Evolutionary conservation across 164 flowering plant species (phyloP), one percentile per base, ranked within the genome.

Genomic region (Vitis riparia): DNA sequence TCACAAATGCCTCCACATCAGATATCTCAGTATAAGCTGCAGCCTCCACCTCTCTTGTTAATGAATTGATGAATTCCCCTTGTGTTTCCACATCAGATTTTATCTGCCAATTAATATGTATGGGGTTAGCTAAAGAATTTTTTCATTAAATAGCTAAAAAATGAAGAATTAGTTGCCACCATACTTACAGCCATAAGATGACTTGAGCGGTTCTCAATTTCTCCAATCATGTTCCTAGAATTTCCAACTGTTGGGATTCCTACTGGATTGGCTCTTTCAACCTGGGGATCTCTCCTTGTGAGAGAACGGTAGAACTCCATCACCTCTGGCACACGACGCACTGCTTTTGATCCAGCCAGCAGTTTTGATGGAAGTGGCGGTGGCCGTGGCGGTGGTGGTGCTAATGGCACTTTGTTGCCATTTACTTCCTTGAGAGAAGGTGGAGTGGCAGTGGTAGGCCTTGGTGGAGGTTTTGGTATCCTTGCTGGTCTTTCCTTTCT

Each of bases 211-310:
- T 91, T 88, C 76, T 90, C 97, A 19, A 91, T 91, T 69, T 92
- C 97, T 61, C 94, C 94, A 47, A 92, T 92, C 97, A 90, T 92
- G 77, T 88, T 85, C 68, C 74, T 74, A 7, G 84, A 72, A 65
- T 81, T 79, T 15, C 75, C 71, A 15, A 68, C 69, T 8, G 51
- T 66, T 1, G 72, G 74, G 55, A 30, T 51, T 37, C 83, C 86
- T 19, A 67, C 12, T 0, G 68, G 29, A 67, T 77, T 79, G 37
- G 68, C 61, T 79, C 30, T 84, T 56, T 82, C 89, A 17, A 55
- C 59, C 29, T 70, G 76, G 15, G 81, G 64, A 37, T 85, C 86
- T 64, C 76, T 84, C 71, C 83, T 85, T 11, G 87, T 88, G 3
- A 89, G 88, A 0, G 76, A 70, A 5, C 91, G 89, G 50, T 89